Base-by-base conservation (phyloP, 108 stramenopile species). In the Pinguiococcus pyrenoidosus region DNA sequence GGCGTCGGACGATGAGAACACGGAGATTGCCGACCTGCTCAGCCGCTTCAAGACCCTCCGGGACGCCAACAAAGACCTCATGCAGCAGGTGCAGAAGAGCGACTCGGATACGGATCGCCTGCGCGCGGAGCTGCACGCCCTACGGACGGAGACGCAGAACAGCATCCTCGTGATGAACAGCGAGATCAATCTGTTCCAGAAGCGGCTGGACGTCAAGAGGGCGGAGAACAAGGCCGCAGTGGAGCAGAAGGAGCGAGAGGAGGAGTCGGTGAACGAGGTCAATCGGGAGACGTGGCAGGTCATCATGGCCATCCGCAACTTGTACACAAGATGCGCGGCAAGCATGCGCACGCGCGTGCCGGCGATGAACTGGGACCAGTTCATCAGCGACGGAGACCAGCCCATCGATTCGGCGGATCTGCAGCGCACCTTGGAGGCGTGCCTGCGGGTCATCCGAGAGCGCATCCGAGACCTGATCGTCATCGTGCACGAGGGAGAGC, bases 241-340 rank as follows among this genome's bases (percentile, higher is more conserved):
- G 22, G 51, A 72, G 17, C 24, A 65, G 27, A 59, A 57, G 29
- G 62, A 64, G 28, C 37, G 43, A 29, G 51, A 68, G n/a, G 71
- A 69, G 39, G 69, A 70, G 18, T 49, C 55, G 18, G 64, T 67
- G 17, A 72, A 72, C 46, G 71, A 67, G 28, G 45, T 64, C 17
- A 53, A 46, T 32, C 32, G 69, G 20, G 74, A 75, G 44, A 60
- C 54, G 9, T 66, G 62, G 1, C 74, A 75, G 43, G 61, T 71
- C 25, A 65, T 72, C 45, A 38, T 71, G 63, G 61, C 74, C n/a
- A 65, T 72, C 35, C 49, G 53, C 29, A 75, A 75, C 37, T 39
- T 75, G 14, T 66, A 39, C 23, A 39, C 10, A 13, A 54, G 52
- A 17, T 57, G 52, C 44, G 54, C 54, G 27, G 44, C 46, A 43